Conservation (phyloP, 345 rosid species). For the Dimocarpus longan region DNA sequence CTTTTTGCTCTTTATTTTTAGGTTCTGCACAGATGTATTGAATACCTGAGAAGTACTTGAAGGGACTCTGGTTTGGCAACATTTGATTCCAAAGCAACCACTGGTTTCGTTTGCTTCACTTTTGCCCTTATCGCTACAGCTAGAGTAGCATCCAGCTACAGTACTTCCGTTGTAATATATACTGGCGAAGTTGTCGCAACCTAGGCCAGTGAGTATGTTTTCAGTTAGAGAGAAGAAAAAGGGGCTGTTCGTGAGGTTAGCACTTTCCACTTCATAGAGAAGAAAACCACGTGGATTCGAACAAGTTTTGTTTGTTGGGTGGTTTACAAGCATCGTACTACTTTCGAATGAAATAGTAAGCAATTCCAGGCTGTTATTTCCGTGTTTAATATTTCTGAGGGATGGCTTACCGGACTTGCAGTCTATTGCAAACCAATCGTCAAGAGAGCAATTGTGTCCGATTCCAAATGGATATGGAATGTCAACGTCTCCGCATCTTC, state of each 20-base stretch:
- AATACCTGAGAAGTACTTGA: neutral
- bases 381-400: neutral
- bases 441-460: neutral
- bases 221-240: neutral
- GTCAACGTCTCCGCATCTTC: neutral
- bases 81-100: neutral
- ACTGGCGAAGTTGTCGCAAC: neutral
- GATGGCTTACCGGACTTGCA: neutral
- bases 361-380: neutral
- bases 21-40: no score
- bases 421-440: neutral
- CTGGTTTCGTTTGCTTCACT: no score
- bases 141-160: neutral
- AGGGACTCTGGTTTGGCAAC: neutral
- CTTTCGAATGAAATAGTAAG: neutral
- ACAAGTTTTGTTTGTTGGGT: neutral
- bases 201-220: neutral
- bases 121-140: neutral
- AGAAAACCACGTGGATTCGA: no score
- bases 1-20: no score
- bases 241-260: neutral
- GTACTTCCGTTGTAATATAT: neutral
- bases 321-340: neutral
- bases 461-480: conserved; percentile 1
- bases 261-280: no score